These are phyloP conservation scores for Stereocaulon alpinum DNA, from an alignment of 495 filamentous ascomycete genomes.

Conservation along the genomic window DNA sequence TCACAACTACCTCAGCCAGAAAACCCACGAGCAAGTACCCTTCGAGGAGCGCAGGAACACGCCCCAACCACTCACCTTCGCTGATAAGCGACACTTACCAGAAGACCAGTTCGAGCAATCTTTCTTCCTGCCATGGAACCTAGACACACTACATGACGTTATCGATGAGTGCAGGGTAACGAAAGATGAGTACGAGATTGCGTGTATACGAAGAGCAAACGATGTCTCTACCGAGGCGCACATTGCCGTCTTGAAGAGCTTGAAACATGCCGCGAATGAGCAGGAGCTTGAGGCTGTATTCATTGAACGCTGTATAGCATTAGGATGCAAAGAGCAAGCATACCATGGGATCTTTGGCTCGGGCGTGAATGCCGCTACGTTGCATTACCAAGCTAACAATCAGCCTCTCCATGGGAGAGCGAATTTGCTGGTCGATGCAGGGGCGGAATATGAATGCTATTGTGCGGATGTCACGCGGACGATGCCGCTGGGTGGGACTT, in stretches of 20 bases:
- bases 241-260: constrained; percentile 48
- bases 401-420: constrained; percentile 54
- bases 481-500: constrained; percentile 56
- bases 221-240: constrained; percentile 66
- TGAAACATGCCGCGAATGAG: constrained; percentile 59
- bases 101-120: constrained; percentile 4
- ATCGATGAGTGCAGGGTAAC: constrained; percentile 59
- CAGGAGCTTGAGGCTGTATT: constrained; percentile 75
- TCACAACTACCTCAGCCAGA: constrained; percentile 48
- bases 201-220: constrained; percentile 68
- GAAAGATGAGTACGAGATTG: constrained; percentile 74
- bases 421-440: constrained; percentile 75
- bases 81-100: constrained; percentile 24
- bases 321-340: constrained; percentile 65
- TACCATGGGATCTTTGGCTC: constrained; percentile 80
- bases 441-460: constrained; percentile 76
- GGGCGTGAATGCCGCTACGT: constrained; percentile 63
- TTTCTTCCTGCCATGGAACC: constrained; percentile 14
- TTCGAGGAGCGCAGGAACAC: constrained; percentile 19
- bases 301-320: constrained; percentile 53
- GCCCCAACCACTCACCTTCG: constrained; percentile 25
- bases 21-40: constrained; percentile 18
- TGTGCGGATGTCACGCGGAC: constrained; percentile 87
- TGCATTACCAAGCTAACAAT: constrained; percentile 82
- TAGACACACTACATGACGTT: constrained; percentile 38